Base-by-base conservation (phyloP, 768 basidiomycete species). In the Suillus occidentalis region DNA sequence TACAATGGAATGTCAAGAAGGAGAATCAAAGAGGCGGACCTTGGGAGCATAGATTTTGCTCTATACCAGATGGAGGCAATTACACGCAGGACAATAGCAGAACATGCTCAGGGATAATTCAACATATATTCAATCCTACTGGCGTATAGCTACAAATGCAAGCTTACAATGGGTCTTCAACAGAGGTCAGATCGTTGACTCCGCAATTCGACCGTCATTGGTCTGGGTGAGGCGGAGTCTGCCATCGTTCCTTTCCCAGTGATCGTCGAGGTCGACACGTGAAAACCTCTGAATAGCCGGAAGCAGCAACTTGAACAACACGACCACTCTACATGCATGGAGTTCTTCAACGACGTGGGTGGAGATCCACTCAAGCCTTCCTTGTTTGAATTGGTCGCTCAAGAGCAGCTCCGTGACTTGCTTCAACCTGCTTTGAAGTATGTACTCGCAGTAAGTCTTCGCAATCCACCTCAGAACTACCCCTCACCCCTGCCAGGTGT, bases 381-480 rank as follows among this genome's bases (percentile, higher is more conserved):
- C 13, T 77, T 97, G 16, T 98, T 97, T 71, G 96, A 98, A 73
- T 85, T 98, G 13, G 82, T 97, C 45, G 95, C 94, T 8, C 93
- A 97, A 75, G 96, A 97, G 69, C 95, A 98, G 74, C 86, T 99
- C 22, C 81, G 91, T 65, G 94, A 96, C 73, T 83, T 97, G 8
- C 83, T 99, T 14, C 96, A 98, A 72, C 97, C 97, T 40, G 95
- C 96, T 16, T 80, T 97, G 73, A 94, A 96, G 79, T 98, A 99
- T 79, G 89, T 96, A 53, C 80, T 99, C 40, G 91, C 91, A 66
- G 96, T 96, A 75, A 79, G 90, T 75, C 49, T 49, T 42, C 49
- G 49, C 16, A 60, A 34, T 22, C 12, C n/a, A 6, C 28, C 12
- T 28, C 25, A 20, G 18, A 31, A 59, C 40, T 6, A 10, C 18